Base-by-base conservation (phyloP, 768 basidiomycete species). In the Termitomyces sp. region DNA sequence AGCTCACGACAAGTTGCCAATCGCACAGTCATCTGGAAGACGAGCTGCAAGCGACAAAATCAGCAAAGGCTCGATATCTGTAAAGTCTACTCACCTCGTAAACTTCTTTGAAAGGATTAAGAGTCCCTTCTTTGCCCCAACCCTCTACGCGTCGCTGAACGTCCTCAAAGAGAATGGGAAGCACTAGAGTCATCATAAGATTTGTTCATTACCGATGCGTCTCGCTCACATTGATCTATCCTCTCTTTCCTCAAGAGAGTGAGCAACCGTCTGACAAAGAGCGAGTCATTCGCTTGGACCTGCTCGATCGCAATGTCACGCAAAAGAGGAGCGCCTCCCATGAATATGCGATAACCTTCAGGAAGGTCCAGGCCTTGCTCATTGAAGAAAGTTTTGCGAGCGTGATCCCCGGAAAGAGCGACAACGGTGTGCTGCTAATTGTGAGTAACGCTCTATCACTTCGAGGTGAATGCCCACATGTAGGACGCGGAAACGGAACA, bases 401-500 rank as follows among this genome's bases (percentile, higher is more conserved):
- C 62, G 7, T 61, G 60, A 40, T 69, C 68, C 4, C 71, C 71
- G 2, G 67, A 66, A 39, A 72, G 58, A 13, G 67, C 69, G 32
- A 69, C 65, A 18, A 70, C 65, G 22, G 64, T 64, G 45, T 70
- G 66, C 70, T 70, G 20, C 32, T 50, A 13, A 44, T 5, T 48
- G 36, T 60, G 12, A 53, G 42, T 1, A 48, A 16, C n/a, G 7
- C n/a, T 55, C 45, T 20, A 15, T 4, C 38, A 5, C 12, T 15
- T 53, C 7, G 4, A 53, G 7, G 12, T 22, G 20, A 53, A 38
- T 36, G 15, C 36, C 7, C 60, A 73, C 73, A 61, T 73, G 69
- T 6, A 74, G 62, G 18, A 74, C 69, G 18, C 66, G 61, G 56
- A 75, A 75, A 20, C 65, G 69, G 54, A 75, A 75, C 28, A 69